Conservation (phyloP, 495 filamentous ascomycete species). For the Aspergillus baeticus region DNA sequence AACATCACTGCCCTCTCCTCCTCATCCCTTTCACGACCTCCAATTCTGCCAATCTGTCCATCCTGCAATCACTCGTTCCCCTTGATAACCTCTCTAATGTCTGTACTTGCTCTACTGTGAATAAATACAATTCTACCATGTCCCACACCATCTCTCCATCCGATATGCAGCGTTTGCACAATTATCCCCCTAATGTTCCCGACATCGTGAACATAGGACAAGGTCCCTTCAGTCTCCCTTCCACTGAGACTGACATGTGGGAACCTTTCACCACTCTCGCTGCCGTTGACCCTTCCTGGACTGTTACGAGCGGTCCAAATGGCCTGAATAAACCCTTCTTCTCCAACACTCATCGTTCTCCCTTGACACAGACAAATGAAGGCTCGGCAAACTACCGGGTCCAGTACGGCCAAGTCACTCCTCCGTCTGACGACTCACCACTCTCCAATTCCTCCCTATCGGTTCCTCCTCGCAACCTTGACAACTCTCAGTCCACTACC, state of each 20-base stretch:
- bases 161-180: neutral
- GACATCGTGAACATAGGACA: neutral
- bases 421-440: conserved; percentile 25
- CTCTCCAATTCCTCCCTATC: neutral
- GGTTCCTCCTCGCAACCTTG: neutral
- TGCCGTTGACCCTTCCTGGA: conserved; percentile 1
- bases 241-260: neutral
- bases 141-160: neutral
- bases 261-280: neutral
- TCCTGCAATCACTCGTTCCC: neutral
- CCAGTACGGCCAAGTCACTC: conserved; percentile 44
- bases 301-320: neutral
- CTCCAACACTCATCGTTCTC: neutral
- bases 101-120: too few species aligned
- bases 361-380: conserved; percentile 15
- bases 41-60: neutral
- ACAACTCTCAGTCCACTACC: neutral
- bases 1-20: neutral
- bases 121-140: neutral
- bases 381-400: conserved; percentile 39
- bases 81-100: too few species aligned
- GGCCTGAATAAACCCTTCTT: neutral
- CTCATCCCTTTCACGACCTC: neutral
- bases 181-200: neutral
- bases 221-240: neutral